Evolutionary conservation across 2,329 filamentous ascomycete species (phyloP).

Genomic region (Aspergillus phoenicis): DNA sequence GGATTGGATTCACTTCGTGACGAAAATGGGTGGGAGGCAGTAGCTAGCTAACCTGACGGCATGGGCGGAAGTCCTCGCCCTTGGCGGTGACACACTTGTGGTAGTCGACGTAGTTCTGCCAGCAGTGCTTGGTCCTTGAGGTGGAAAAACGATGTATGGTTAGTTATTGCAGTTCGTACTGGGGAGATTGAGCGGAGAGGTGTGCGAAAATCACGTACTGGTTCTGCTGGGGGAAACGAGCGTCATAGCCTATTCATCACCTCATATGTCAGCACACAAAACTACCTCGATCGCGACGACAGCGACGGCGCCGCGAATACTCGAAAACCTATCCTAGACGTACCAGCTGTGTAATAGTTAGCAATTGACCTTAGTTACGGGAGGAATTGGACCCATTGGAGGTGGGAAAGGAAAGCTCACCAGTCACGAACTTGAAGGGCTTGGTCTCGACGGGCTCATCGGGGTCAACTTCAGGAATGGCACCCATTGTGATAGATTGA

Average conservation of each 20-base stretch:
- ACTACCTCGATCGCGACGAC: conserved; percentile 11
- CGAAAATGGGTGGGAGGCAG: neutral
- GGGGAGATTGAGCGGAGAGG: neutral
- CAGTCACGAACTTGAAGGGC: conserved; percentile 99
- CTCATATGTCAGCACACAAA: conserved; percentile 32
- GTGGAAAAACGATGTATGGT: neutral
- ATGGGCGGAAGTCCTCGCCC: conserved; percentile 97
- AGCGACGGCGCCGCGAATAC: conserved; percentile 17
- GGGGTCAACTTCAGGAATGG: conserved; percentile 62
- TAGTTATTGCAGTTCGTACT: neutral
- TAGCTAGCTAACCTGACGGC: conserved; percentile 73
- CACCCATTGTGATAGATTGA: conserved; percentile 73
- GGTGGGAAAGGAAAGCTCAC: conserved; percentile 58
- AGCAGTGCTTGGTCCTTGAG: conserved; percentile 90
- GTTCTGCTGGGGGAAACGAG: conserved; percentile 97
- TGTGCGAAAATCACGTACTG: conserved; percentile 43
- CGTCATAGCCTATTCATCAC: conserved; percentile 78
- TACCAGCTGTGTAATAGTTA: conserved; percentile 54
- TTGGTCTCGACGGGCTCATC: conserved; percentile 88
- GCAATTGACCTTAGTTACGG: conserved; percentile 39
- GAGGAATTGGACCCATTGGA: conserved; percentile 26
- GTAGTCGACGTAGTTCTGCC: conserved; percentile 99
- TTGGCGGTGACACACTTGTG: conserved; percentile 99
- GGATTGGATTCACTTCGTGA: neutral
- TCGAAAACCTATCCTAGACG: conserved; percentile 28